These are phyloP conservation scores for Coemansia sp. DNA, from an alignment of 192 early-diverging fungal species.

Conservation along the genomic window DNA sequence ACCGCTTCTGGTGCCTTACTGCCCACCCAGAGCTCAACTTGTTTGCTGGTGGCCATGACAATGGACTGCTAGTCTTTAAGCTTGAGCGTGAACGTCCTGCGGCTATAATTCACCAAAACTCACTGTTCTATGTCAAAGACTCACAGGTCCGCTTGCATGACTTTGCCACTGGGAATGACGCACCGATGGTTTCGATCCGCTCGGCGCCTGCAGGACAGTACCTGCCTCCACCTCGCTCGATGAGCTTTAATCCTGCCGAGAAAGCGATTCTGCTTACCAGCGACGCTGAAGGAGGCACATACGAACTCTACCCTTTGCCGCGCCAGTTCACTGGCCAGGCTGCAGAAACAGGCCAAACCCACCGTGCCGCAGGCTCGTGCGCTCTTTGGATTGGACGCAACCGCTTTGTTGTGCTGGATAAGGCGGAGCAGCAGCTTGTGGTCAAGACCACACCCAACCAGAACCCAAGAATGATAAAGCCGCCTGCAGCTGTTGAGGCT, in stretches of 20 bases:
- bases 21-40: slow-evolving; percentile 97
- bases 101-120: slow-evolving; percentile 76
- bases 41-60: slow-evolving; percentile 98
- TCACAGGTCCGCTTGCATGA: slow-evolving; percentile 83
- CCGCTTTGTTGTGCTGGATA: slow-evolving; percentile 95
- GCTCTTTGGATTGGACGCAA: slow-evolving; percentile 96
- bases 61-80: slow-evolving; percentile 97
- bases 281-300: slow-evolving; percentile 82
- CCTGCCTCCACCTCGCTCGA: slow-evolving; percentile 70
- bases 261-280: slow-evolving; percentile 81
- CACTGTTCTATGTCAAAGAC: slow-evolving; percentile 87
- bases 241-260: slow-evolving; percentile 96
- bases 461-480: slow-evolving; percentile 86
- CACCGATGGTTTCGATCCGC: slow-evolving; percentile 75
- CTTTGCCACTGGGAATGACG: slow-evolving; percentile 72
- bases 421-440: slow-evolving; percentile 74
- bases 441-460: slow-evolving; percentile 87
- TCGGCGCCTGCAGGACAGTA: slow-evolving; percentile 67
- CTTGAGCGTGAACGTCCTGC: slow-evolving; percentile 97
- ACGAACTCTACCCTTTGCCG: slow-evolving; percentile 87
- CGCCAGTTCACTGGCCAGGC: slow-evolving; percentile 57
- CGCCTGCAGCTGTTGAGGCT: slow-evolving; percentile 72
- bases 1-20: slow-evolving; percentile 94
- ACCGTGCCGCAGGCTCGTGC: slow-evolving; percentile 75
- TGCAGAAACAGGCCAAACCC: slow-evolving; percentile 57